Evolutionary conservation across 768 basidiomycete genomes (phyloP).

Genomic region (Termitomyces sp.): DNA sequence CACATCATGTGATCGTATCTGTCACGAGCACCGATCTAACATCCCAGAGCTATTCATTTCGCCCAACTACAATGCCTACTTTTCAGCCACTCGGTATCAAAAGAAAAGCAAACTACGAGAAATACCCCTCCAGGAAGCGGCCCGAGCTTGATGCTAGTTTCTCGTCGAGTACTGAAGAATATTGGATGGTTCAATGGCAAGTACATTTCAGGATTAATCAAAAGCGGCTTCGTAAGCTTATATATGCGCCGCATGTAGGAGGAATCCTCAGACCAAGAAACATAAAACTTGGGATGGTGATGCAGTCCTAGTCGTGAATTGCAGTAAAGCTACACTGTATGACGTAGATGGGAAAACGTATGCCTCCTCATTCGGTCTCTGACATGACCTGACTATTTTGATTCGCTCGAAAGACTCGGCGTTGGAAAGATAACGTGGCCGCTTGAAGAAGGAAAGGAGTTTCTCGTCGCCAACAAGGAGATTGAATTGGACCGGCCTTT

Average conservation of each 20-base stretch:
- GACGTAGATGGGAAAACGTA: slow-evolving; percentile 65
- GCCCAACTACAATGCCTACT: slow-evolving; percentile 20
- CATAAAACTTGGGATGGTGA: slow-evolving; percentile 92
- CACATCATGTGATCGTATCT: slow-evolving; percentile 4
- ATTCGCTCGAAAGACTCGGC: slow-evolving; percentile 35
- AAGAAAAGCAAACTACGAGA: slow-evolving; percentile 27
- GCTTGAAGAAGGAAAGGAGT: slow-evolving; percentile 31
- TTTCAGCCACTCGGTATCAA: slow-evolving; percentile 27
- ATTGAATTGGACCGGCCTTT: slow-evolving; percentile 60
- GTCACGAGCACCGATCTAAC: not conserved
- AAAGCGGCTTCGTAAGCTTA: not conserved
- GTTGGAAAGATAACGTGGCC: slow-evolving; percentile 40
- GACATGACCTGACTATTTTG: not conserved
- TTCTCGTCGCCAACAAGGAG: slow-evolving; percentile 48
- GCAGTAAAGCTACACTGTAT: slow-evolving; percentile 43
- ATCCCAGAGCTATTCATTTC: no score
- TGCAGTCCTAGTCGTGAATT: slow-evolving; percentile 52
- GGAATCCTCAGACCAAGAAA: slow-evolving; percentile 68
- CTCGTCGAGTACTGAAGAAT: slow-evolving; percentile 18
- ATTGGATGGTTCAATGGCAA: slow-evolving; percentile 82
- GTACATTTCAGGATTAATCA: not conserved
- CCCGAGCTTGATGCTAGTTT: slow-evolving; percentile 14
- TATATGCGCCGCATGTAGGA: slow-evolving; percentile 32
- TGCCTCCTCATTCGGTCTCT: slow-evolving; percentile 16
- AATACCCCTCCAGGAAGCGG: slow-evolving; percentile 26